phyloP scores from a whole-genome alignment of 2,329 filamentous ascomycete genomes.

The Helicocarpus griseus region DNA sequence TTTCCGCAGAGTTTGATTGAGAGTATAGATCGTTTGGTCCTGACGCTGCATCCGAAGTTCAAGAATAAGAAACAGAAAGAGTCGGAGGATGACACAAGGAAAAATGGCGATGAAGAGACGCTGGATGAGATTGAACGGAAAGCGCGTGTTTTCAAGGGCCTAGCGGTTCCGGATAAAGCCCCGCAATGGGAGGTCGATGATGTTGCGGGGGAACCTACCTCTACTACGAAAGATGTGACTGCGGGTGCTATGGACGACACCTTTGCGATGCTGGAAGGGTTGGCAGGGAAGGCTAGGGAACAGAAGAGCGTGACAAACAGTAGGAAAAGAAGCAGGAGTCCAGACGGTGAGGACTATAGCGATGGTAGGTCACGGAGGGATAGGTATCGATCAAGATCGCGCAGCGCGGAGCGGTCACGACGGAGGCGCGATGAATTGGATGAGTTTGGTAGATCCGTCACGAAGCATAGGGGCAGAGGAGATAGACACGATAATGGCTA shows the following conservation, averaged over 20 bases:
- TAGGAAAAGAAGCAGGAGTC: constrained; percentile 47
- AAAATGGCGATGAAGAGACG: constrained; percentile 33
- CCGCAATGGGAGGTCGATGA: constrained; percentile 44
- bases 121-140: constrained; percentile 54
- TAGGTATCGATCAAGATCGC: constrained; percentile 42
- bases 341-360: constrained; percentile 40
- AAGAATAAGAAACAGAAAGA: constrained; percentile 45
- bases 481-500: constrained; percentile 32
- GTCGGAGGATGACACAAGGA: constrained; percentile 26
- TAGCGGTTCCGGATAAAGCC: constrained; percentile 74
- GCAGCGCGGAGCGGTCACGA: constrained; percentile 30
- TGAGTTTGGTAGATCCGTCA: constrained; percentile 46
- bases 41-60: constrained; percentile 84
- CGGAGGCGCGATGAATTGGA: constrained; percentile 45
- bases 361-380: constrained; percentile 19
- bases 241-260: constrained; percentile 80
- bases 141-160: constrained; percentile 78
- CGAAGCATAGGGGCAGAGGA: constrained; percentile 24
- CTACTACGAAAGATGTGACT: constrained; percentile 30
- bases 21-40: constrained; percentile 79
- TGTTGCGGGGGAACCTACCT: constrained; percentile 24
- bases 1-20: constrained; percentile 82
- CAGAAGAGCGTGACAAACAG: constrained; percentile 27
- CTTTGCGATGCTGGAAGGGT: constrained; percentile 76
- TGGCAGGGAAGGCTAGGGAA: constrained; percentile 56